Base-by-base conservation (phyloP, 345 rosid genomes). In the Rhizophora mangle region DNA sequence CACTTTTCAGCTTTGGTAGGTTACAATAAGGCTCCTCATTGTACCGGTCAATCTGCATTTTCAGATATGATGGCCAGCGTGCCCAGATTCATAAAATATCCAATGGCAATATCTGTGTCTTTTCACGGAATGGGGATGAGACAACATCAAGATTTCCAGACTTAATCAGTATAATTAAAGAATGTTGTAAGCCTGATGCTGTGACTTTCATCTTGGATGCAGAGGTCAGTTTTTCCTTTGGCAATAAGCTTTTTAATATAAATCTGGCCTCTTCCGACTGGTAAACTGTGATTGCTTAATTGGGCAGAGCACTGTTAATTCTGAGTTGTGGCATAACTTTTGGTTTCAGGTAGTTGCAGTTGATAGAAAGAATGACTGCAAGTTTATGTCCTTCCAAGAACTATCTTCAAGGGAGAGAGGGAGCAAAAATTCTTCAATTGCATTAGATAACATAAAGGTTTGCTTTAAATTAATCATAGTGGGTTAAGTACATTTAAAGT, bases 361-460 rank as follows among this genome's bases (percentile, higher is more conserved):
- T 67, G 91, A 90, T 83, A 81, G 93, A 82, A 86, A 81, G 74
- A 88, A 89, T 79, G 85, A 82, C 52, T 74, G 75, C 77, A 89
- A 86, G 85, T 79, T 93, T 67, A 86, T 89, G 98, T 89, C 98
- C 72, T 93, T 93, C 75, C 98, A 93, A 82, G 97, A 93, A 74
- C 80, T 93, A 66, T 90, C 97, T 46, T 86, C 92, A 47, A 89
- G 97, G 80, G 89, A 87, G 79, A 85, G 93, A 79, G 98, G 98
- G 73, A 69, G 96, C 65, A 90, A 83, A 85, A 86, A 83, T 74
- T 85, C 84, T 61, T 74, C 76, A 62, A 61, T 93, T 62, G 52
- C 90, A 32, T 51, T 83, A 65, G 82, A 84, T 68, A 79, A 74
- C 46, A 83, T 93, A 60, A 90, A 90, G 98, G 98, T 93, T 64